phyloP scores from a whole-genome alignment of 2,329 filamentous ascomycete genomes.

The Cordyceps cicadae region DNA sequence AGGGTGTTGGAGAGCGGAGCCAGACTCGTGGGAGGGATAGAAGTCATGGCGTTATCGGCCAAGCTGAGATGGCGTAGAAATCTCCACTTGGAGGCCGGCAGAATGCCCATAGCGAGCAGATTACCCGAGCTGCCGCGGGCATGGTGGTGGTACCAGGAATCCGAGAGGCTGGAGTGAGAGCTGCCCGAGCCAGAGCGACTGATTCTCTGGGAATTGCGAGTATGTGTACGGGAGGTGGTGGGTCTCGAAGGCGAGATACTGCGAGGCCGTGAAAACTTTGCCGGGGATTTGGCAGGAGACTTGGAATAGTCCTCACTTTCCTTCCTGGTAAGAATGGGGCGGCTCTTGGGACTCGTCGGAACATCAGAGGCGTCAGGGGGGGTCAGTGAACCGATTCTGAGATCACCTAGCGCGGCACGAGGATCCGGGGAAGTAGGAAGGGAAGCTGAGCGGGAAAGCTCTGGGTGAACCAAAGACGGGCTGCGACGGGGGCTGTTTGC shows the following conservation, averaged over 20 bases:
- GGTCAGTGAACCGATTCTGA: conserved; percentile 52
- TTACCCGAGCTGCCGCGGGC: conserved; percentile 71
- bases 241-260: conserved; percentile 79
- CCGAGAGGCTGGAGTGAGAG: conserved; percentile 71
- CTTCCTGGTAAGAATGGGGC: conserved; percentile 36
- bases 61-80: conserved; percentile 88
- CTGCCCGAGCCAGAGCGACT: conserved; percentile 85
- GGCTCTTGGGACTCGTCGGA: conserved; percentile 33
- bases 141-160: conserved; percentile 48
- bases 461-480: conserved; percentile 54
- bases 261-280: conserved; percentile 47
- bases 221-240: conserved; percentile 61
- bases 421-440: conserved; percentile 56
- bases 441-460: conserved; percentile 59
- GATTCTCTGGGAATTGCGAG: conserved; percentile 63
- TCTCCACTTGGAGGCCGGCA: conserved; percentile 87
- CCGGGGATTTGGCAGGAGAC: conserved; percentile 34
- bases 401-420: conserved; percentile 37
- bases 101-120: conserved; percentile 58
- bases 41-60: conserved; percentile 82
- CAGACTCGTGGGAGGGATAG: conserved; percentile 66
- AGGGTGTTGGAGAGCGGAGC: conserved; percentile 78
- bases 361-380: conserved; percentile 37
- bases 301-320: conserved; percentile 38
- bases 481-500: conserved; percentile 52